Conservation (phyloP, 1,284 basidiomycete genomes). For the Rhodotorula sp. region DNA sequence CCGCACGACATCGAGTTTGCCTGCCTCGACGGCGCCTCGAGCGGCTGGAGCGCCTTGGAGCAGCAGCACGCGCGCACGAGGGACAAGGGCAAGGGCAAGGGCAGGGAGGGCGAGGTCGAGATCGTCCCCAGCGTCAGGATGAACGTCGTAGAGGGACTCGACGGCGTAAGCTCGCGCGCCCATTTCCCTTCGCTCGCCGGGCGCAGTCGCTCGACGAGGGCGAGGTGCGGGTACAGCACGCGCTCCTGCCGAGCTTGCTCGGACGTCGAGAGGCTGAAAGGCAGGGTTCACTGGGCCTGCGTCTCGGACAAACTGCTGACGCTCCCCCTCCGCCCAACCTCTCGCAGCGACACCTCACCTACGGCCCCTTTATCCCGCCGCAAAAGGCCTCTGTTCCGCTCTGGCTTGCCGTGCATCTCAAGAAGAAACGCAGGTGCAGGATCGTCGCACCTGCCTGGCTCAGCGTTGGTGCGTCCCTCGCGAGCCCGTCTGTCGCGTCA, state of each 20-base stretch:
- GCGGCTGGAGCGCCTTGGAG: conserved; percentile 16
- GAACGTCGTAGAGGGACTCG: conserved; percentile 23
- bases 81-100: conserved; percentile 1
- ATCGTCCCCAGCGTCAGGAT: conserved; percentile 39
- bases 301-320: background rate
- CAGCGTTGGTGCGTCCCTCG: conserved; percentile 64
- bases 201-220: too few species aligned
- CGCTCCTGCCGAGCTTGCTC: too few species aligned
- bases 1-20: conserved; percentile 39
- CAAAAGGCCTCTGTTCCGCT: conserved; percentile 78
- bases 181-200: background rate
- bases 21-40: conserved; percentile 26
- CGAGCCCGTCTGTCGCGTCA: background rate
- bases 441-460: conserved; percentile 90
- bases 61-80: background rate
- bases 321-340: too few species aligned
- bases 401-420: conserved; percentile 93
- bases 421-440: conserved; percentile 89
- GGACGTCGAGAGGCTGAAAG: too few species aligned
- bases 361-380: conserved; percentile 89
- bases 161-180: conserved; percentile 25
- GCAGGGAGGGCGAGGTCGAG: conserved; percentile 29
- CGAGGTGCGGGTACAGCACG: background rate
- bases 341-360: conserved; percentile 50
- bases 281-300: too few species aligned